A percentile compares a stretch with the other conserved stretches of the same genome.
Evolutionary conservation across 192 early-diverging fungal genomes (phyloP).

Genomic region (Endogone sp.): DNA sequence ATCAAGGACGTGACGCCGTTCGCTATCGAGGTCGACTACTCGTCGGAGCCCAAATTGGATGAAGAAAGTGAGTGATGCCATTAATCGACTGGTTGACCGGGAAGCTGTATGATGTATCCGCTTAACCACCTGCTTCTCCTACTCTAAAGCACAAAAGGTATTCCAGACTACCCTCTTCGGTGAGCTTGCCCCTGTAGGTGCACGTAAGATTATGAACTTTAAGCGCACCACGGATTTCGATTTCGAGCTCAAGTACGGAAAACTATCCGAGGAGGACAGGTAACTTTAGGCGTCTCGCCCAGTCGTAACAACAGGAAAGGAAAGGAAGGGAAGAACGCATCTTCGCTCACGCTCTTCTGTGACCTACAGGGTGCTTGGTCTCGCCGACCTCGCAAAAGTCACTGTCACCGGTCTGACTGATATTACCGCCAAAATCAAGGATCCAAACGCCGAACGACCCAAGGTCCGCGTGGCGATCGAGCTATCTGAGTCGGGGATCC

Average conservation of each 20-base stretch:
- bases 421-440: conserved; percentile 59
- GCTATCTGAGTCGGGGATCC: conserved; percentile 72
- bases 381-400: conserved; percentile 52
- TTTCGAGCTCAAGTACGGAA: conserved; percentile 63
- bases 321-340: neutral
- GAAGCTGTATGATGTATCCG: no score
- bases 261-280: conserved; percentile 16
- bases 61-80: conserved; percentile 13
- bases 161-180: conserved; percentile 57
- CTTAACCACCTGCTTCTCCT: neutral
- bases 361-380: conserved; percentile 18
- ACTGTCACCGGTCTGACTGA: conserved; percentile 67
- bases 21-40: conserved; percentile 65
- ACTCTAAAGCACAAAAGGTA: conserved; percentile 18
- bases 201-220: conserved; percentile 85
- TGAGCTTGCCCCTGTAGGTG: conserved; percentile 64
- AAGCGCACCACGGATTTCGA: conserved; percentile 77
- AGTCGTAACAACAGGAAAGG: neutral
- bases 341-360: neutral
- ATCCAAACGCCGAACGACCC: conserved; percentile 39
- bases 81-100: no score
- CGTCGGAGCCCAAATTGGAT: conserved; percentile 29
- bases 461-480: conserved; percentile 85
- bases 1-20: conserved; percentile 78
- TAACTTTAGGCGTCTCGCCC: conserved; percentile 3